phyloP scores from a whole-genome alignment of 2,329 filamentous ascomycete genomes.

The Fusarium sp. region DNA sequence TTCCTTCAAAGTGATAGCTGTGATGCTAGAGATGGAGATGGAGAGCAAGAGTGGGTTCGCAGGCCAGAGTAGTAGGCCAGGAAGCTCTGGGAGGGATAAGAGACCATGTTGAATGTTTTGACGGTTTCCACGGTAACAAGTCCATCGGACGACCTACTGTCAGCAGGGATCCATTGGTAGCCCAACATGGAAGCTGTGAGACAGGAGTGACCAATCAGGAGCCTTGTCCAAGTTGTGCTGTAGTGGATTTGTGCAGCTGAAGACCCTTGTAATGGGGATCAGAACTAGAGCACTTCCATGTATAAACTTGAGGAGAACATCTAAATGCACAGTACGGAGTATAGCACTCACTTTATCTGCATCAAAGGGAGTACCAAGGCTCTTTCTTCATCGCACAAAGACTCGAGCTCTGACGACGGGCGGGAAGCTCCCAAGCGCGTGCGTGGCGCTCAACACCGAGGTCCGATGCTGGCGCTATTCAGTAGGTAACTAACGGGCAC shows the following conservation, averaged over 20 bases:
- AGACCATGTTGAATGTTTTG: slow-evolving; percentile 46
- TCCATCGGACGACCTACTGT: neutral
- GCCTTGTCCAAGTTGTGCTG: neutral
- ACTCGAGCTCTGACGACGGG: neutral
- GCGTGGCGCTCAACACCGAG: neutral
- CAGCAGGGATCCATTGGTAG: slow-evolving; percentile 3
- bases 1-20: slow-evolving; percentile 29
- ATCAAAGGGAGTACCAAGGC: neutral
- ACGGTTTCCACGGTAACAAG: slow-evolving; percentile 42
- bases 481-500: neutral
- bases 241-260: neutral
- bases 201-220: neutral
- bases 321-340: neutral
- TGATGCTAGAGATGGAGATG: slow-evolving; percentile 37
- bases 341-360: neutral
- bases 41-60: slow-evolving; percentile 40
- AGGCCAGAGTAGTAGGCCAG: slow-evolving; percentile 25
- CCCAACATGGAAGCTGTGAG: slow-evolving; percentile 1
- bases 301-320: neutral
- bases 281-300: neutral
- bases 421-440: neutral
- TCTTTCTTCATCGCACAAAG: neutral
- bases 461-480: neutral
- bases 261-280: neutral
- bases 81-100: slow-evolving; percentile 21